phyloP scores from a whole-genome alignment of 345 rosid species.

The Ceriops tagal region DNA sequence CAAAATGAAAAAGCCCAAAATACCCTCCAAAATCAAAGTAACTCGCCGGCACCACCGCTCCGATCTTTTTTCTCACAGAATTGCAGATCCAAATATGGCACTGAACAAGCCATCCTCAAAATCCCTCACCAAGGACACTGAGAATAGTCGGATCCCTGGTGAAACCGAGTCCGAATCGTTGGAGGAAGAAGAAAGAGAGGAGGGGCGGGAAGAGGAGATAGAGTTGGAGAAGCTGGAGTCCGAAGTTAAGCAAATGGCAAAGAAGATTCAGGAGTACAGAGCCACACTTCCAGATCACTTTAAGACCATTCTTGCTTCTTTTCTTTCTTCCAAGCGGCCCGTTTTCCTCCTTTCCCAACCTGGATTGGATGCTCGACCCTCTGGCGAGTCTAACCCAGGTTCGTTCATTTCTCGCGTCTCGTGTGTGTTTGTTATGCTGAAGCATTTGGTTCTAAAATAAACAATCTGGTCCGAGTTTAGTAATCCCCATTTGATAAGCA shows the following conservation, averaged over 20 bases:
- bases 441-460: too few species aligned
- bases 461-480: too few species aligned
- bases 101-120: conserved; percentile 2
- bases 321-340: conserved; percentile 47
- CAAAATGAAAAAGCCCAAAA: conserved; percentile 19
- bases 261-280: conserved; percentile 57
- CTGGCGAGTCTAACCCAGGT: conserved; percentile 35
- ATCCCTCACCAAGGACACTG: conserved; percentile 3
- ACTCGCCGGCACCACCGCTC: neutral
- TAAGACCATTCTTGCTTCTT: conserved; percentile 39
- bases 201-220: conserved; percentile 25
- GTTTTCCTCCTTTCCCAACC: conserved; percentile 18
- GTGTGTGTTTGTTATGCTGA: too few species aligned
- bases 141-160: neutral
- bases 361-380: conserved; percentile 37
- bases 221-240: conserved; percentile 57
- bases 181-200: conserved; percentile 17
- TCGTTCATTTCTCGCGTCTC: conserved; percentile 27
- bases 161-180: conserved; percentile 5
- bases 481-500: too few species aligned
- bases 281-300: conserved; percentile 65
- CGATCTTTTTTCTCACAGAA: neutral
- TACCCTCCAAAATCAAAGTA: conserved; percentile 15
- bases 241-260: conserved; percentile 59
- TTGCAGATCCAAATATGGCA: conserved; percentile 26